Percentiles rank a stretch among this genome's conserved stretches.
These are phyloP conservation scores for Chimonanthus salicifolius DNA, from an alignment of 164 flowering plant species.

Conservation along the genomic window DNA sequence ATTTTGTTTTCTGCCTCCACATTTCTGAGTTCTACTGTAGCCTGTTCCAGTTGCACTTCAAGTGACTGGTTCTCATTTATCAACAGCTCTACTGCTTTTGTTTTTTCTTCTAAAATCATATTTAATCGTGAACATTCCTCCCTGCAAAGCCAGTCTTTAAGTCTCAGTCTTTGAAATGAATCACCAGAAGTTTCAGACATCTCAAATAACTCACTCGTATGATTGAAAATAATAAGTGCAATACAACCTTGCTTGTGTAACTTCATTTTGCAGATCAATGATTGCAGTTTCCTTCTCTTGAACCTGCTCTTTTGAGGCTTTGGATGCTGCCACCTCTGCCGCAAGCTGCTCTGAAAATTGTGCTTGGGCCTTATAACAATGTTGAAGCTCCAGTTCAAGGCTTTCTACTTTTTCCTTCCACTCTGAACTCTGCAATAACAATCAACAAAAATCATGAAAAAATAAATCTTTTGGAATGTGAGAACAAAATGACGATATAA, in stretches of 20 bases:
- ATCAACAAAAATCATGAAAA: not conserved
- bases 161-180: not conserved
- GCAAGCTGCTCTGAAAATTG: slow-evolving; percentile 90
- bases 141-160: slow-evolving; percentile 33
- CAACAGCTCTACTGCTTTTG: slow-evolving; percentile 58
- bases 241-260: slow-evolving; percentile 54
- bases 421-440: slow-evolving; percentile 58
- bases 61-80: slow-evolving; percentile 58
- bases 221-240: not conserved
- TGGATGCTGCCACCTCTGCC: slow-evolving; percentile 78
- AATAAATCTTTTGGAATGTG: no score
- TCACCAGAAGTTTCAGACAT: not conserved
- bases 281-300: slow-evolving; percentile 65
- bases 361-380: slow-evolving; percentile 92
- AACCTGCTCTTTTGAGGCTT: slow-evolving; percentile 53
- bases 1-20: slow-evolving; percentile 79
- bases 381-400: slow-evolving; percentile 85
- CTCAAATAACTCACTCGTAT: not conserved
- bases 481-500: no score
- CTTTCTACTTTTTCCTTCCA: slow-evolving; percentile 94
- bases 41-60: slow-evolving; percentile 50
- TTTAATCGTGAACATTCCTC: slow-evolving; percentile 58
- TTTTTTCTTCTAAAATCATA: slow-evolving; percentile 55
- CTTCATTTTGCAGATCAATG: slow-evolving; percentile 42
- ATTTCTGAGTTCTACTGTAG: slow-evolving; percentile 50